Conservation (phyloP, 2,329 filamentous ascomycete genomes). For the Apiospora koreana region DNA sequence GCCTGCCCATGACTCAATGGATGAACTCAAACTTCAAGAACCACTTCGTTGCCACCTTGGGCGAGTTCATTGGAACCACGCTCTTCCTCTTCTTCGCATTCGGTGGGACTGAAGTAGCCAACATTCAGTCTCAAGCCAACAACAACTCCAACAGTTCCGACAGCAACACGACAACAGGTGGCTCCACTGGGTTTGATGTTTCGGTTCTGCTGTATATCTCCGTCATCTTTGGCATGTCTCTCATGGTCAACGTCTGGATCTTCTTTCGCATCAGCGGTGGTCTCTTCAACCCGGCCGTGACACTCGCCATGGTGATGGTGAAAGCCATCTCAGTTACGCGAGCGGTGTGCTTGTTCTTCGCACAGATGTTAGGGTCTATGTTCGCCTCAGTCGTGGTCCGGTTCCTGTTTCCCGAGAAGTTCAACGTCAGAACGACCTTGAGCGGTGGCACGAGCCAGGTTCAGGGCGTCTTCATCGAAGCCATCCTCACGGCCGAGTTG, state of each 20-base stretch:
- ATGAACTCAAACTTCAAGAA: slow-evolving; percentile 50
- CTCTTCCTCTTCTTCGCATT: slow-evolving; percentile 48
- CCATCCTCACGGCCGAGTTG: slow-evolving; percentile 54
- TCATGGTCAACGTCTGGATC: slow-evolving; percentile 40
- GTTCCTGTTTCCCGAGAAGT: slow-evolving; percentile 44
- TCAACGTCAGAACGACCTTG: slow-evolving; percentile 50
- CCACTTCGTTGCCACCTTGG: slow-evolving; percentile 37
- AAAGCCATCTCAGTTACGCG: slow-evolving; percentile 15
- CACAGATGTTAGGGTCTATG: slow-evolving; percentile 20
- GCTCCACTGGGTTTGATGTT: slow-evolving; percentile 19
- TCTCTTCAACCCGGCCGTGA: slow-evolving; percentile 24
- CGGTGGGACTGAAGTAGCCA: slow-evolving; percentile 41
- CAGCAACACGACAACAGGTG: slow-evolving; percentile 21
- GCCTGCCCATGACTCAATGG: slow-evolving; percentile 46
- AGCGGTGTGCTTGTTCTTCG: slow-evolving; percentile 17
- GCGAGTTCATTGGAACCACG: slow-evolving; percentile 43
- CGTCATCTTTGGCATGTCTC: slow-evolving; percentile 34
- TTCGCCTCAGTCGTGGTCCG: slow-evolving; percentile 36
- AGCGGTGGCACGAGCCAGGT: slow-evolving; percentile 42
- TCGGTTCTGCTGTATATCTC: slow-evolving; percentile 33
- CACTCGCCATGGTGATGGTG: slow-evolving; percentile 22
- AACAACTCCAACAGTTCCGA: slow-evolving; percentile 9
- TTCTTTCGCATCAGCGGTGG: slow-evolving; percentile 39
- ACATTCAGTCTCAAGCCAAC: slow-evolving; percentile 28
- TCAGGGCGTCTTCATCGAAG: slow-evolving; percentile 57